These are phyloP conservation scores for Phytophthora ohioensis DNA, from an alignment of 352 stramenopile species.

Conservation along the genomic window DNA sequence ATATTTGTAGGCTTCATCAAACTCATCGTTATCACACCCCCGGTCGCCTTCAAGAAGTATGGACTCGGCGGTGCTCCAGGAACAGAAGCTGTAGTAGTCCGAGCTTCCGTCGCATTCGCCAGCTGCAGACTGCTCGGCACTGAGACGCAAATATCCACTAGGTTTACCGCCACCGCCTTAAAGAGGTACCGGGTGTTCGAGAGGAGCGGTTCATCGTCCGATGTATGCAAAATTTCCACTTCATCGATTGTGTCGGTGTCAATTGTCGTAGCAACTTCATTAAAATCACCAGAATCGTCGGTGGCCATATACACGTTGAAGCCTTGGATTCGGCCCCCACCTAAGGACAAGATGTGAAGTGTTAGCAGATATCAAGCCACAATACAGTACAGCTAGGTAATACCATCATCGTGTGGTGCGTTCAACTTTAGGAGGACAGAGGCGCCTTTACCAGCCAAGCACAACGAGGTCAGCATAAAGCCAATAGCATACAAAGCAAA, in stretches of 20 bases:
- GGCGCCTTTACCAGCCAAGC: slow-evolving; percentile 37
- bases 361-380: not conserved
- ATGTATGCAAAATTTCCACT: slow-evolving; percentile 47
- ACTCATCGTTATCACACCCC: slow-evolving; percentile 55
- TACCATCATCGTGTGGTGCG: slow-evolving; percentile 55
- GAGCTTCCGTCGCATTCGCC: slow-evolving; percentile 21
- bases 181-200: slow-evolving; percentile 57
- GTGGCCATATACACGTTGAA: slow-evolving; percentile 67
- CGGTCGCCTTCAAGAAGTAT: slow-evolving; percentile 63
- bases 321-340: slow-evolving; percentile 55
- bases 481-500: not conserved
- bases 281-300: slow-evolving; percentile 38
- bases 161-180: slow-evolving; percentile 61
- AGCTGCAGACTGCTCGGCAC: slow-evolving; percentile 27
- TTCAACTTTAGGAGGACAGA: slow-evolving; percentile 53
- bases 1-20: slow-evolving; percentile 61
- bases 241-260: slow-evolving; percentile 18
- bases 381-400: not conserved
- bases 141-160: slow-evolving; percentile 52
- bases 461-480: not conserved
- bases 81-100: slow-evolving; percentile 41
- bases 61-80: slow-evolving; percentile 51
- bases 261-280: slow-evolving; percentile 49
- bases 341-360: slow-evolving; percentile 22
- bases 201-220: slow-evolving; percentile 31